Conservation (phyloP, 2,329 filamentous ascomycete genomes). For the Berkeleyomyces basicola region DNA sequence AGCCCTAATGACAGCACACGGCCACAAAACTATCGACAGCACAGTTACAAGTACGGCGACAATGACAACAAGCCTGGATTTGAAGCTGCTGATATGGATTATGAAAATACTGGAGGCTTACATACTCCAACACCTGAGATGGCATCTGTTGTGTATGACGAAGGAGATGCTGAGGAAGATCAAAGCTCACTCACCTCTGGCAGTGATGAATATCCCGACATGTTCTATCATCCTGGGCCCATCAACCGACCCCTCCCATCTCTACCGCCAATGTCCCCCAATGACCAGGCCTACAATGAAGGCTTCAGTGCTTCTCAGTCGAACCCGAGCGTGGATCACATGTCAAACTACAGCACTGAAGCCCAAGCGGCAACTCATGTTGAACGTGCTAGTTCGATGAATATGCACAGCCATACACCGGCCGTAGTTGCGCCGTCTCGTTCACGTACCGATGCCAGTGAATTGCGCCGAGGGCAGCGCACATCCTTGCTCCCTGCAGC, state of each 20-base stretch:
- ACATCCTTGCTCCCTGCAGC: constrained; percentile 25
- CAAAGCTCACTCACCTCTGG: constrained; percentile 39
- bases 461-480: constrained; percentile 40
- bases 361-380: constrained; percentile 3
- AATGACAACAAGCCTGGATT: constrained; percentile 26
- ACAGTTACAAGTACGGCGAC: constrained; percentile 3
- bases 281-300: neutral
- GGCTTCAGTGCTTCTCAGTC: neutral
- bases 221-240: constrained; percentile 86
- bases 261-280: constrained; percentile 30
- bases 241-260: constrained; percentile 46
- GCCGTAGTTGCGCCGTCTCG: constrained; percentile 66
- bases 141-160: constrained; percentile 82
- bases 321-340: neutral
- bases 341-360: constrained; percentile 22
- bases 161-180: constrained; percentile 90
- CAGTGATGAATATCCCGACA: constrained; percentile 61
- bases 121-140: constrained; percentile 57
- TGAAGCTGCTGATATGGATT: constrained; percentile 59
- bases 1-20: constrained; percentile 16
- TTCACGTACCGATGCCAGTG: constrained; percentile 86
- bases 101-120: constrained; percentile 76
- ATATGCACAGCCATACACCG: constrained; percentile 66
- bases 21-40: neutral
- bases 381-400: constrained; percentile 65